A percentile compares a stretch with the other conserved stretches of the same genome.
phyloP scores from a whole-genome alignment of 2,329 filamentous ascomycete genomes.

The Hypoxylon sp. region DNA sequence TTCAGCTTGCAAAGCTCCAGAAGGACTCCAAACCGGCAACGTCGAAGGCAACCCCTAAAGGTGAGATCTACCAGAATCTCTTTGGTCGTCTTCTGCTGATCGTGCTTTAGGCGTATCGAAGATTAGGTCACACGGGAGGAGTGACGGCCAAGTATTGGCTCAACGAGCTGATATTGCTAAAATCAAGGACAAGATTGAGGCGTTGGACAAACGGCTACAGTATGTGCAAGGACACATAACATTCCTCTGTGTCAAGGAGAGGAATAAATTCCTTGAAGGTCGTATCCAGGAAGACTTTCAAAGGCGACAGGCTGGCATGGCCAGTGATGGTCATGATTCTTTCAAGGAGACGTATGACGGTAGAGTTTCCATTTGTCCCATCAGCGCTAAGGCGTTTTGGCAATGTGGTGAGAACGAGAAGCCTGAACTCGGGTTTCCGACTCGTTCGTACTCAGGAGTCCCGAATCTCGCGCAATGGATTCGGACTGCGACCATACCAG shows the following conservation, averaged over 20 bases:
- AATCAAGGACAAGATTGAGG: background rate
- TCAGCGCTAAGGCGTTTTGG: constrained; percentile 38
- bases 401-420: background rate
- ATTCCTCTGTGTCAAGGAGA: constrained; percentile 10
- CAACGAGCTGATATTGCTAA: no score
- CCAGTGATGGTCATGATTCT: background rate
- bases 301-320: background rate
- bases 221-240: background rate
- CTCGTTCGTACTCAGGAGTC: background rate
- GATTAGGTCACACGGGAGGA: background rate
- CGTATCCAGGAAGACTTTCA: constrained; percentile 19
- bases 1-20: background rate
- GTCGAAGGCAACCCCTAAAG: background rate
- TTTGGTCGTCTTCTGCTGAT: background rate
- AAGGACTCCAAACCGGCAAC: background rate
- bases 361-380: constrained; percentile 25
- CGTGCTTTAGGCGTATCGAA: background rate
- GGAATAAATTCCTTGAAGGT: background rate
- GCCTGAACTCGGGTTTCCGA: background rate
- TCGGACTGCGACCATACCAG: background rate
- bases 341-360: constrained; percentile 27
- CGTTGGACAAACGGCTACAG: background rate
- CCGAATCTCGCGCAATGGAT: constrained; percentile 5
- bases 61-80: background rate
- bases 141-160: background rate